Base-by-base conservation (phyloP, 2,329 filamentous ascomycete genomes). In the Didymella pinodella region DNA sequence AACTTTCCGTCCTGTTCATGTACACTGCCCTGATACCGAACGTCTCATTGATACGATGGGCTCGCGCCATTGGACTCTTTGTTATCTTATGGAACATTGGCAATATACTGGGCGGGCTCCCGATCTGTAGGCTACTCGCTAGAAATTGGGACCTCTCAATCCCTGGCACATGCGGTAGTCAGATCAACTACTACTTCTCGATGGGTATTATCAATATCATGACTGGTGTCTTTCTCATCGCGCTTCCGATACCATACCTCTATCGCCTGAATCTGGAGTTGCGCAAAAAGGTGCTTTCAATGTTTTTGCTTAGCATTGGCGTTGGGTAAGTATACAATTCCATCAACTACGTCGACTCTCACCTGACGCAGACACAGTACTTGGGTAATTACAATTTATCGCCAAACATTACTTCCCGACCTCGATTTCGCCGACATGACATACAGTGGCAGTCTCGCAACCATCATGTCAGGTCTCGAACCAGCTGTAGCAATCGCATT, bases 361-460 rank as follows among this genome's bases (percentile, higher is more conserved):
- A 10, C 20, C 20, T 11, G 12, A 20, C 25, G 26, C 14, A 16
- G 4, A 3, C 3, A 20, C 7, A 71, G 68, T 2, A 69, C 68
- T 1, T 70, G 66, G 66, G 58, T 64, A 12, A 65, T 70, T 20
- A 70, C 63, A 11, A 66, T 69, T 14, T 71, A 71, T 25, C 62
- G 66, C 12, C 66, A 70, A 38, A 61, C 57, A 1, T n/a, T 62
- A 0, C 55, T 70, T 0, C 59, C 59, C 0, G 10, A 11, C 4
- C 34, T 69, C 1, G 43, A 65, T 38, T 69, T 69, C 12, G 22
- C 48, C 0, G 66, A 70, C 31, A 67, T 71, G 62, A 64, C 66
- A 2, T 48, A 66, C 41, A 36, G 31, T 2, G 66, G 63, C 18
- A 63, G 65, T 0, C 60, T 70, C 11, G 65, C 67, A 0, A 71